phyloP scores from a whole-genome alignment of 352 stramenopile genomes.

The Phytophthora brassicae region DNA sequence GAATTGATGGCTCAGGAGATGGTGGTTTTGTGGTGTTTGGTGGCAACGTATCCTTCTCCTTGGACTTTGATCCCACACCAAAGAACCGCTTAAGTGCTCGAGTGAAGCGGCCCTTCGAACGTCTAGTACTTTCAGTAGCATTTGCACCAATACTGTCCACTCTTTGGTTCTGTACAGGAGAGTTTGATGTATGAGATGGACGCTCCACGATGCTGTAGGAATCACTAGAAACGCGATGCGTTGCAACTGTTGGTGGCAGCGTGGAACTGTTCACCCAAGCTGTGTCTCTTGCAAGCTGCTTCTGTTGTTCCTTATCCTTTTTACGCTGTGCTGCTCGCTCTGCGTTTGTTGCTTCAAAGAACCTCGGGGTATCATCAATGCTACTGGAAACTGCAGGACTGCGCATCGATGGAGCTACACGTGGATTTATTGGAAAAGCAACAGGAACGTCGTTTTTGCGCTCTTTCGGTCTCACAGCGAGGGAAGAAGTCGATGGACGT shows the following conservation, averaged over 20 bases:
- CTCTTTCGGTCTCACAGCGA: not conserved
- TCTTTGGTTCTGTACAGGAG: conserved; percentile 22
- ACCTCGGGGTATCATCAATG: conserved; percentile 54
- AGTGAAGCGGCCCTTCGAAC: conserved; percentile 39
- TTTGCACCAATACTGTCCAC: not conserved
- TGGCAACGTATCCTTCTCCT: conserved; percentile 16
- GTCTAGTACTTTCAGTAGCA: conserved; percentile 2
- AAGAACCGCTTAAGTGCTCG: conserved; percentile 72
- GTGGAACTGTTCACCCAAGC: conserved; percentile 30
- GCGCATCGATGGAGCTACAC: not conserved
- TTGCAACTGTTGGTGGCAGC: conserved; percentile 10
- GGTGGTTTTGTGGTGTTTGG: no score
- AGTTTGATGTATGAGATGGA: conserved; percentile 37
- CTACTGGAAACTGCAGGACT: conserved; percentile 30
- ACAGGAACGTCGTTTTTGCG: conserved; percentile 7
- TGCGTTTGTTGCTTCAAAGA: conserved; percentile 44
- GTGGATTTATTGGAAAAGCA: not conserved
- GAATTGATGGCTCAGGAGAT: not conserved
- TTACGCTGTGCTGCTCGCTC: conserved; percentile 27
- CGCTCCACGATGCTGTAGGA: conserved; percentile 62
- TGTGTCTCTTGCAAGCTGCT: conserved; percentile 24
- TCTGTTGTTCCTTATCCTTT: conserved; percentile 30
- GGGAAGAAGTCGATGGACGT: conserved; percentile 6
- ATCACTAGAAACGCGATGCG: conserved; percentile 37
- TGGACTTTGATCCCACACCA: conserved; percentile 42